A percentile compares a stretch with the other conserved stretches of the same genome.
Evolutionary conservation across 2,329 filamentous ascomycete genomes (phyloP).

Genomic region (Fusarium sp.): DNA sequence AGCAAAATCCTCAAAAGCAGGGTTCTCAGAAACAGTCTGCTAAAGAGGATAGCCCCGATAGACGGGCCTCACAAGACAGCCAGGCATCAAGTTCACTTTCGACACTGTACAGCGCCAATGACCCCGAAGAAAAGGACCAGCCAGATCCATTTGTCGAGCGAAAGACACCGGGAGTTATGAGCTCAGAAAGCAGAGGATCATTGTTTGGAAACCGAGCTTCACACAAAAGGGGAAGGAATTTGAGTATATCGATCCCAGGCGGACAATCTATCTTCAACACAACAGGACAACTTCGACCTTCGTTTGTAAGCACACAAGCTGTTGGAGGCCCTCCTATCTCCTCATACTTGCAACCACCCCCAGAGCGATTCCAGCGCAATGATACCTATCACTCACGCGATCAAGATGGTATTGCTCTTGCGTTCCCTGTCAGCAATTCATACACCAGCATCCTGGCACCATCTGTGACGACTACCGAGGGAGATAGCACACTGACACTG

Average conservation of each 20-base stretch:
- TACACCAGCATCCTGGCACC: slow-evolving; percentile 44
- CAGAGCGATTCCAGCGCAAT: slow-evolving; percentile 22
- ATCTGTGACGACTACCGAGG: slow-evolving; percentile 41
- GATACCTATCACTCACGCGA: slow-evolving; percentile 23
- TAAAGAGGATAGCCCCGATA: slow-evolving; percentile 34
- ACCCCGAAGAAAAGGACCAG: slow-evolving; percentile 54
- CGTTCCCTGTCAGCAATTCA: slow-evolving; percentile 40
- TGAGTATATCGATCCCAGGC: slow-evolving; percentile 34
- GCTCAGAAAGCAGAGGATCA: slow-evolving; percentile 19
- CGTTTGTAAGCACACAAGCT: slow-evolving; percentile 42
- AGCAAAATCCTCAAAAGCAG: slow-evolving; percentile 8
- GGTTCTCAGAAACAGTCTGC: background rate
- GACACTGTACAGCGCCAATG: slow-evolving; percentile 67
- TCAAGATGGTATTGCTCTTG: slow-evolving; percentile 32
- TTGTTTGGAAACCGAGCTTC: slow-evolving; percentile 37
- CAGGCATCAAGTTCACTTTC: slow-evolving; percentile 65
- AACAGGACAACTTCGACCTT: slow-evolving; percentile 35
- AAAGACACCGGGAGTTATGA: background rate
- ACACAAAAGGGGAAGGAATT: slow-evolving; percentile 35
- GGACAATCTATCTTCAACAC: slow-evolving; percentile 19
- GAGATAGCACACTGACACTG: slow-evolving; percentile 24
- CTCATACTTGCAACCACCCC: slow-evolving; percentile 34
- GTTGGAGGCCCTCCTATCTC: slow-evolving; percentile 37
- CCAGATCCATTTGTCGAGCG: slow-evolving; percentile 51
- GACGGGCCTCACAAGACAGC: slow-evolving; percentile 54